Evolutionary conservation across 2,329 filamentous ascomycete genomes (phyloP), one percentile per base, ranked within the genome.

Genomic region (Fusarium floridanum): DNA sequence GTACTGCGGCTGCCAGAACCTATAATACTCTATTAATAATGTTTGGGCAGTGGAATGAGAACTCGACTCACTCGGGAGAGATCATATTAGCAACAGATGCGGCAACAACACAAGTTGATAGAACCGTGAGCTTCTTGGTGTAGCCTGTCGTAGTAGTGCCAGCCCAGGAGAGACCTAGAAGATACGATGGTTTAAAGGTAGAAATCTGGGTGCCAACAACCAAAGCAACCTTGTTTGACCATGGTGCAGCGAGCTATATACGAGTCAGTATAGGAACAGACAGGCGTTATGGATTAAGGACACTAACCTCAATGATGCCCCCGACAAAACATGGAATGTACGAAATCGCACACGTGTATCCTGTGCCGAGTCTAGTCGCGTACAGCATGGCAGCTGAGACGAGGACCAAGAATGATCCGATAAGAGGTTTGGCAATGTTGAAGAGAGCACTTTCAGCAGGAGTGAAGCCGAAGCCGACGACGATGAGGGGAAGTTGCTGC

Each of bases 221-320:
- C 24, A 61, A n/a, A 5, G 57, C 57, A 45, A 61, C 37, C 27
- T 61, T 61, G 57, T 61, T 61, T 61, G 57, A 61, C 57, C 57
- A 61, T 2, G 57, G 57, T 10, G 57, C 37, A 24, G 57, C n/a
- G 8, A 61, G 57, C 57, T 61, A n/a, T 6, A 12, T 6, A 2
- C 0, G 8, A 34, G 24, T 45, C 8, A 45, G 34, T 34, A 27
- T 27, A 27, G 24, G 24, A 39, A 3, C 6, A 24, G 20, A 10
- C 9, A 57, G 45, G 3, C 7, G 7, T 17, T 9, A 6, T 29
- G n/a, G 14, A 9, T 3, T 3, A 16, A 29, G 12, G 4, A 2
- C 22, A 17, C 56, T 8, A 10, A 43, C 56, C 17, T 41, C 36
- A 4, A 60, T 60, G 12, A 60, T 39, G 0, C 56, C 56, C 5